A percentile compares a stretch with the other conserved stretches of the same genome.
These are phyloP conservation scores for Candida endomychidarum DNA, from an alignment of 805 yeast genomes.

Conservation along the genomic window DNA sequence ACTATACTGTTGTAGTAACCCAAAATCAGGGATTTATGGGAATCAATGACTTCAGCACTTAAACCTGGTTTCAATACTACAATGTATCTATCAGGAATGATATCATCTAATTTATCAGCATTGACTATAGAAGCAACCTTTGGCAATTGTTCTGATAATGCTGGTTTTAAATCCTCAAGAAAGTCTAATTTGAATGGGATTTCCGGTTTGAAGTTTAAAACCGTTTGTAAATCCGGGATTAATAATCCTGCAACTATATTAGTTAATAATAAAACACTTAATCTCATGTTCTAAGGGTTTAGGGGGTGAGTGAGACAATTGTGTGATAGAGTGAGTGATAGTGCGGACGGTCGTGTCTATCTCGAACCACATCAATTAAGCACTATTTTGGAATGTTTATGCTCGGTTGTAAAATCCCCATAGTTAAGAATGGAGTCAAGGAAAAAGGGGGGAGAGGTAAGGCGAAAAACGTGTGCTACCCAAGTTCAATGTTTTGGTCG, in stretches of 20 bases:
- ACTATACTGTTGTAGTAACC: conserved; percentile 24
- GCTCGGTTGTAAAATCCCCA: neutral
- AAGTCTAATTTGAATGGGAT: neutral
- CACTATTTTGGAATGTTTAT: too few relatives aligned
- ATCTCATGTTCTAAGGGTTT: conserved; percentile 1
- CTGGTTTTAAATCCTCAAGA: neutral
- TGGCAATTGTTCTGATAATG: neutral
- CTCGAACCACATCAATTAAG: too few relatives aligned
- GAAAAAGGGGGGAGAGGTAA: too few relatives aligned
- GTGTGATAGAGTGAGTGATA: neutral
- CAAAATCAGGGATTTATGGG: conserved; percentile 65
- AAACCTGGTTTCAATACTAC: conserved; percentile 73
- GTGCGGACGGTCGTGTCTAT: too few relatives aligned
- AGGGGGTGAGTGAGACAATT: neutral
- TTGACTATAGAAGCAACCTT: conserved; percentile 15
- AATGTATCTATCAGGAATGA: conserved; percentile 76
- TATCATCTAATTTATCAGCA: conserved; percentile 10
- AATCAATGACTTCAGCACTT: conserved; percentile 47
- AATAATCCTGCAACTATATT: conserved; percentile 3
- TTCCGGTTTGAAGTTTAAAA: conserved; percentile 6
- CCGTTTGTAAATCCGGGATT: conserved; percentile 8
- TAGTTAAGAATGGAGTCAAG: neutral
- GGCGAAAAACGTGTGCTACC: too few relatives aligned
- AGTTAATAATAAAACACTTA: conserved; percentile 5
- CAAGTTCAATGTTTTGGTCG: too few relatives aligned